Conservation (phyloP, 2,329 filamentous ascomycete genomes). For the Diplodia corticola region DNA sequence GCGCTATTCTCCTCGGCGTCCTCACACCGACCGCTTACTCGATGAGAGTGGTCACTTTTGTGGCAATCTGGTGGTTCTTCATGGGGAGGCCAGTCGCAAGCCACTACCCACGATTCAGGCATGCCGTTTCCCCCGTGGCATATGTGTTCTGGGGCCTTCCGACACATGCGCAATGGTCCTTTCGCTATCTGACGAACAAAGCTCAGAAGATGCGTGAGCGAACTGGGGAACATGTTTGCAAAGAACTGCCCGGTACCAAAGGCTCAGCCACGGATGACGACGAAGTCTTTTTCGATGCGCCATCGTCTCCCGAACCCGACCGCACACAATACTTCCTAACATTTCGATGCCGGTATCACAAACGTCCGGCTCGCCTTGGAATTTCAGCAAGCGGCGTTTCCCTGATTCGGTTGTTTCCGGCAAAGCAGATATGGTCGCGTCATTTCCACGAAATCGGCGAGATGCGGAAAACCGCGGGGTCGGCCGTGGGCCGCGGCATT, state of each 20-base stretch:
- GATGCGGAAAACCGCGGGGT: constrained; percentile 30
- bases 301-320: constrained; percentile 13
- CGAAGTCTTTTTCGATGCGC: neutral
- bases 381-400: constrained; percentile 31
- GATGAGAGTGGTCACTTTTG: constrained; percentile 39
- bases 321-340: constrained; percentile 27
- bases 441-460: constrained; percentile 31
- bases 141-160: constrained; percentile 45
- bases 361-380: constrained; percentile 28
- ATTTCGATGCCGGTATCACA: constrained; percentile 30
- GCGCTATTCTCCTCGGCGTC: constrained; percentile 34
- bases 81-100: constrained; percentile 39
- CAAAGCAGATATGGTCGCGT: constrained; percentile 29
- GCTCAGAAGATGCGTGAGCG: constrained; percentile 31
- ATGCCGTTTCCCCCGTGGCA: constrained; percentile 37
- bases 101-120: constrained; percentile 39
- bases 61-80: constrained; percentile 40
- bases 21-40: constrained; percentile 38
- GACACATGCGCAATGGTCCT: constrained; percentile 38
- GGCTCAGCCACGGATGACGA: neutral
- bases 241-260: neutral
- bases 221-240: constrained; percentile 24
- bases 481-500: constrained; percentile 5
- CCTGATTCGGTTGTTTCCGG: constrained; percentile 24
- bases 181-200: constrained; percentile 33